Evolutionary conservation across 345 rosid species (phyloP).

Genomic region (Heritiera fomes): DNA sequence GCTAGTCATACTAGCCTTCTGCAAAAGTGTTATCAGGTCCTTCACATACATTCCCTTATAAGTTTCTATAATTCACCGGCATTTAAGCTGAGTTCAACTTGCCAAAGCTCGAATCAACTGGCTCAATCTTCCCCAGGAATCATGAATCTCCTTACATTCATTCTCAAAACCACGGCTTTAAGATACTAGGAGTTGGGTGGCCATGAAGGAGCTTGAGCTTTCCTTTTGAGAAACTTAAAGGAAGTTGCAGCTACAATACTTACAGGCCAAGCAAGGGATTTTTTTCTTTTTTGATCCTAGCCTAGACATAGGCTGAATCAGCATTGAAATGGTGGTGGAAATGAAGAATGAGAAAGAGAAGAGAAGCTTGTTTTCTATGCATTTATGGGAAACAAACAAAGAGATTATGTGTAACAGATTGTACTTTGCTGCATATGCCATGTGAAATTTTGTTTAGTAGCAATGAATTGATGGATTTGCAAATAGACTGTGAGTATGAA

Average conservation of each 20-base stretch:
- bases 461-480: slow-evolving; percentile 41
- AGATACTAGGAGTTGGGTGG: slow-evolving; percentile 34
- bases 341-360: not conserved
- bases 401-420: slow-evolving; percentile 19
- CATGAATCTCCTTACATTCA: slow-evolving; percentile 56
- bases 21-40: slow-evolving; percentile 31
- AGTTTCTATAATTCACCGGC: slow-evolving; percentile 39
- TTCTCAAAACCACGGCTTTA: slow-evolving; percentile 34
- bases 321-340: not conserved
- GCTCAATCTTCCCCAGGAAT: slow-evolving; percentile 36
- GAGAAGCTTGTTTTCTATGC: not conserved
- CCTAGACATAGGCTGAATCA: slow-evolving; percentile 3
- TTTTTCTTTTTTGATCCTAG: not conserved
- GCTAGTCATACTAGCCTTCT: not conserved
- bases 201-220: slow-evolving; percentile 31
- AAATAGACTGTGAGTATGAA: slow-evolving; percentile 39
- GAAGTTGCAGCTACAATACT: slow-evolving; percentile 24
- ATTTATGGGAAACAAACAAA: slow-evolving; percentile 9
- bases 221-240: not conserved
- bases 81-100: slow-evolving; percentile 27
- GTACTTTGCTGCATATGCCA: slow-evolving; percentile 22
- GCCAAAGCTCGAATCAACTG: slow-evolving; percentile 37
- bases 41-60: slow-evolving; percentile 46
- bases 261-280: slow-evolving; percentile 35
- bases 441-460: slow-evolving; percentile 55